These are phyloP conservation scores for Rutstroemia sydowiana DNA, from an alignment of 2,329 filamentous ascomycete species.

Conservation along the genomic window DNA sequence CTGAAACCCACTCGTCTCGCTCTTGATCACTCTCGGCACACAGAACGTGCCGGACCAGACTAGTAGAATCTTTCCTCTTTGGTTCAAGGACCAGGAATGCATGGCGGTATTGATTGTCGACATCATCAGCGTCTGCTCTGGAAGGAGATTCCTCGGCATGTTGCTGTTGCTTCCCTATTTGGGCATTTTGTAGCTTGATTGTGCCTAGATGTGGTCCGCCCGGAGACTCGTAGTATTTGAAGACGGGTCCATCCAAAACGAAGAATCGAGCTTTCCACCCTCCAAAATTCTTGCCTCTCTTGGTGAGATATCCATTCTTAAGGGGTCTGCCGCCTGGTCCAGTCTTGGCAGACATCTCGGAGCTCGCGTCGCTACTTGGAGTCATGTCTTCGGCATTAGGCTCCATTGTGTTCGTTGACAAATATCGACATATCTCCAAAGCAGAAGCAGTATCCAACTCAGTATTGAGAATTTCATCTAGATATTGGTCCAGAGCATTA, in stretches of 20 bases:
- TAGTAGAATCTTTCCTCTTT: slow-evolving; percentile 88
- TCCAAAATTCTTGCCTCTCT: slow-evolving; percentile 96
- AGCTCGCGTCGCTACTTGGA: slow-evolving; percentile 32
- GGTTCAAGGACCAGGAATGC: slow-evolving; percentile 92
- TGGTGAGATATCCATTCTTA: slow-evolving; percentile 88
- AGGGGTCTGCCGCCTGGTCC: slow-evolving; percentile 60
- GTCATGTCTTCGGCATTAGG: slow-evolving; percentile 52
- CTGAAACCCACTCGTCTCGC: slow-evolving; percentile 89
- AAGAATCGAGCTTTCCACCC: slow-evolving; percentile 90
- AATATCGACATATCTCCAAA: slow-evolving; percentile 76
- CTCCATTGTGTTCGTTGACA: slow-evolving; percentile 61
- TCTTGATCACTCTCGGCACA: slow-evolving; percentile 93
- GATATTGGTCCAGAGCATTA: slow-evolving; percentile 72
- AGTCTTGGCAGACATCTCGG: slow-evolving; percentile 35
- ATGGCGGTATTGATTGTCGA: slow-evolving; percentile 91
- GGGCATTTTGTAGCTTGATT: slow-evolving; percentile 83
- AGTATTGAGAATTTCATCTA: slow-evolving; percentile 78
- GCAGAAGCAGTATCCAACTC: slow-evolving; percentile 71
- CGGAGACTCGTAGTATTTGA: slow-evolving; percentile 88
- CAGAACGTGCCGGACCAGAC: slow-evolving; percentile 83
- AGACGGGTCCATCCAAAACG: slow-evolving; percentile 58
- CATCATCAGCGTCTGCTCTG: slow-evolving; percentile 57
- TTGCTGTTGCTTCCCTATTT: slow-evolving; percentile 84
- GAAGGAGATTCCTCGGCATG: slow-evolving; percentile 52
- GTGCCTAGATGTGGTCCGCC: slow-evolving; percentile 86